Base-by-base conservation (phyloP, 768 basidiomycete species). In the Russula compacta region DNA sequence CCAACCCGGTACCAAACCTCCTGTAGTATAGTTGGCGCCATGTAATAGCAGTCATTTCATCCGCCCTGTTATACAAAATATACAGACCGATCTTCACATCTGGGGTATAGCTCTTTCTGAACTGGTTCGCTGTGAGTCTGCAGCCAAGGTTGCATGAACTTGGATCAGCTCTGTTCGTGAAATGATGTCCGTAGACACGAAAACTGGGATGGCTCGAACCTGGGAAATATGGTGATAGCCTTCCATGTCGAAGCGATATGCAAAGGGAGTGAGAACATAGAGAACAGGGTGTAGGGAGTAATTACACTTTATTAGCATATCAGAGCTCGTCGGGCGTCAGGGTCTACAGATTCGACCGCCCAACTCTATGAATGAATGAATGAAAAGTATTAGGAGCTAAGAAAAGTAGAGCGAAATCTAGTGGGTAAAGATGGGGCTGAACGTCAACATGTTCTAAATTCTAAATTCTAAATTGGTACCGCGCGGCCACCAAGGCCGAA, bases 1-100 rank as follows among this genome's bases (percentile, higher is more conserved):
- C 79, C 79, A 81, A 63, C 85, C 89, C 52, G 89, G 87, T 64
- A 83, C 81, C 73, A 89, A 89, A 75, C 88, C 88, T 53, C 86
- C 88, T 58, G 81, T 78, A 60, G 82, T 82, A 62, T 89, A 81
- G 78, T 64, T 39, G 5, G 15, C 35, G 15, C 43, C 21, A 12
- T 64, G 32, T 35, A 46, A 14, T 63, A 47, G 59, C 21, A 49
- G 24, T 35, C 48, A 46, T 44, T 17, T 24, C n/a, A 53, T 42
- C 39, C 11, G 24, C 40, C 43, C 36, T 21, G 46, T 38, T n/a
- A 39, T 49, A 29, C 48, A 33, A 39, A 24, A 1, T 10, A 42
- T 14, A 5, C 19, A 14, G 4, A 21, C 17, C n/a, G 9, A 19
- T 40, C 39, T 29, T 19, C 17, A 15, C 6, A 11, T 19, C 4